Conservation (phyloP, 2,329 filamentous ascomycete genomes). For the Penicillium aurantiogriseum region DNA sequence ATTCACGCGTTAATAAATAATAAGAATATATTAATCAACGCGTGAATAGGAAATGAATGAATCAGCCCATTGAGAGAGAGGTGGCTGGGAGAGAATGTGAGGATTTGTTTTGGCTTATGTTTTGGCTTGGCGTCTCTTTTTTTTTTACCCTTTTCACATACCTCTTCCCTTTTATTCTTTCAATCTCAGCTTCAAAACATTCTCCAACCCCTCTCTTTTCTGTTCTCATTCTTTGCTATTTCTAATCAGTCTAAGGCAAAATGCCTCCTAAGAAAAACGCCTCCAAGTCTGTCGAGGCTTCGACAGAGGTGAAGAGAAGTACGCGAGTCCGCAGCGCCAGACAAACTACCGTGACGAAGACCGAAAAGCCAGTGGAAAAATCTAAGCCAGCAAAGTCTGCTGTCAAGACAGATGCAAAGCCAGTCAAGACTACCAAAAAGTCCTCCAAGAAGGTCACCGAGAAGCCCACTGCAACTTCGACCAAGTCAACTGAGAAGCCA, state of each 20-base stretch:
- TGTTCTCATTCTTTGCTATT: constrained; percentile 6
- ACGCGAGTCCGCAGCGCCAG: background rate
- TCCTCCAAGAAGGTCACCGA: background rate
- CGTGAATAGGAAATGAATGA: background rate
- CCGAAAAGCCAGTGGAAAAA: constrained; percentile 20
- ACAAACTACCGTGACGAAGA: background rate
- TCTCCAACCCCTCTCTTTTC: constrained; percentile 1
- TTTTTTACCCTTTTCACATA: constrained; percentile 5
- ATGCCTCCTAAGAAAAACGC: constrained; percentile 35
- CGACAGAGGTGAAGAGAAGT: background rate
- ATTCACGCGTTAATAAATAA: background rate
- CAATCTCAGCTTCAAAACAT: background rate
- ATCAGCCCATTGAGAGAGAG: background rate
- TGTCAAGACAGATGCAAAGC: background rate
- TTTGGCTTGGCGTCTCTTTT: constrained; percentile 15
- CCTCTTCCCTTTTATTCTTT: constrained; percentile 3
- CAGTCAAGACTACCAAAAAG: background rate
- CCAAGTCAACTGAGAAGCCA: background rate
- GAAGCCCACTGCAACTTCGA: background rate
- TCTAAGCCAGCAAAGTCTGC: background rate
- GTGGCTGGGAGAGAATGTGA: constrained; percentile 18
- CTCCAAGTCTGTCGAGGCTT: constrained; percentile 22
- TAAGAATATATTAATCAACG: too few relatives aligned
- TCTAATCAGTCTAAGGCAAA: constrained; percentile 10
- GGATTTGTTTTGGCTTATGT: constrained; percentile 21